Conservation (phyloP, 306 rosid genomes). For the Cucurbita ficifolia region DNA sequence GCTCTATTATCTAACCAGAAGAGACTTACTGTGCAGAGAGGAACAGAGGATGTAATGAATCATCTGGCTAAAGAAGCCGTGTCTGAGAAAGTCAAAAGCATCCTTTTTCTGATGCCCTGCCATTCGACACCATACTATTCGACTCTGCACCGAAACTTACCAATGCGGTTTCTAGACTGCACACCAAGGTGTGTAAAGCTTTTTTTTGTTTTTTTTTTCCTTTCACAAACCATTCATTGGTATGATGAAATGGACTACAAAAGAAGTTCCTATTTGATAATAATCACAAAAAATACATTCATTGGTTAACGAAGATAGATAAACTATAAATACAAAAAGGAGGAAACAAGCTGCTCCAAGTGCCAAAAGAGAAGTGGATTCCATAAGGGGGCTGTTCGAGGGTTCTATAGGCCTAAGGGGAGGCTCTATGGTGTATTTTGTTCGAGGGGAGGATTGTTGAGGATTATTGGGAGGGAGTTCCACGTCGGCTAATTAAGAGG, state of each 20-base stretch:
- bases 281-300: background rate
- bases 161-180: constrained; percentile 84
- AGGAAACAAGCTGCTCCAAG: no score
- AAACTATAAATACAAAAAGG: background rate
- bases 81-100: constrained; percentile 39
- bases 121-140: constrained; percentile 93
- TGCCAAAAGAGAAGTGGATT: no score
- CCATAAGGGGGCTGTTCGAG: no score
- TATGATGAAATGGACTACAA: background rate
- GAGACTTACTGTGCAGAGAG: constrained; percentile 41
- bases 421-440: no score
- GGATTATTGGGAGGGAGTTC: no score
- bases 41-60: constrained; percentile 81
- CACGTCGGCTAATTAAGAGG: no score
- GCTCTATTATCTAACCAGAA: background rate
- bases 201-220: background rate
- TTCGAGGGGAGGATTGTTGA: no score
- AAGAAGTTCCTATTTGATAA: background rate
- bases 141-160: constrained; percentile 48
- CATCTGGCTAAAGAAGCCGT: constrained; percentile 59
- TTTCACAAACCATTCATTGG: background rate
- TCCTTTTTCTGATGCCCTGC: constrained; percentile 79
- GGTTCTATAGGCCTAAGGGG: no score
- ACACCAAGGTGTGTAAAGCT: constrained; percentile 63
- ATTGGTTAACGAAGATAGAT: background rate